Base-by-base conservation (phyloP, 164 flowering plant genomes). In the Annona squamosa region DNA sequence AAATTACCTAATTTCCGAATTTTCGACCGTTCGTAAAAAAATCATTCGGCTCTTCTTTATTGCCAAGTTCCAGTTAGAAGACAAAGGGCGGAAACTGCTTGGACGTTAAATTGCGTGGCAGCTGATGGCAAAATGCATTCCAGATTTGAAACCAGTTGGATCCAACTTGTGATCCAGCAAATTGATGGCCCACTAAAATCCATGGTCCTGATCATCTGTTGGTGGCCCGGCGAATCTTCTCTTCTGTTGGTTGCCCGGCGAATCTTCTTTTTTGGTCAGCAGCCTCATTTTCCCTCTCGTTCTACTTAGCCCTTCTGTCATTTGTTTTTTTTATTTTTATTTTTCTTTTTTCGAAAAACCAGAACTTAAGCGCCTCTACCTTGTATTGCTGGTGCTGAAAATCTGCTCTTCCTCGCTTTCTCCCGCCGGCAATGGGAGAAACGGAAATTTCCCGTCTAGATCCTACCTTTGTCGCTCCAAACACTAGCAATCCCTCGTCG, bases 381-480 rank as follows among this genome's bases (percentile, higher is more conserved):
- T 37, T 42, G 3, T 65, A 37, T 16, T 16, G 45, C 48, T 46
- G 4, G 3, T 16, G n/a, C 65, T 13, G 5, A 18, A 63, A 63
- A 3, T 10, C 45, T 18, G 3, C 3, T 17, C 70, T 46, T 19
- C 2, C 10, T 18, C 52, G 17, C 52, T 18, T 12, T 46, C 70
- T 68, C 56, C 6, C 56, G 46, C 48, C 26, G 7, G 69, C 69
- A 42, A 67, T 67, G 69, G 69, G 9, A 13, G 69, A 67, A 45
- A 4, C 42, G 4, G 19, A n/a, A 13, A 0, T 56, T 5, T 9
- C 52, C n/a, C 19, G 19, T 37, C 71, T 10, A 48, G 37, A 52
- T 45, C 71, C 68, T 37, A 17, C 2, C 67, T 43, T 52, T 47
- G 61, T 18, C 44, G 9, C 68, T 46, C 45, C 66, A 37, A 57